Evolutionary conservation across 352 stramenopile genomes (phyloP), one percentile per base, ranked within the genome.

Genomic region (Vaucheria bursata): DNA sequence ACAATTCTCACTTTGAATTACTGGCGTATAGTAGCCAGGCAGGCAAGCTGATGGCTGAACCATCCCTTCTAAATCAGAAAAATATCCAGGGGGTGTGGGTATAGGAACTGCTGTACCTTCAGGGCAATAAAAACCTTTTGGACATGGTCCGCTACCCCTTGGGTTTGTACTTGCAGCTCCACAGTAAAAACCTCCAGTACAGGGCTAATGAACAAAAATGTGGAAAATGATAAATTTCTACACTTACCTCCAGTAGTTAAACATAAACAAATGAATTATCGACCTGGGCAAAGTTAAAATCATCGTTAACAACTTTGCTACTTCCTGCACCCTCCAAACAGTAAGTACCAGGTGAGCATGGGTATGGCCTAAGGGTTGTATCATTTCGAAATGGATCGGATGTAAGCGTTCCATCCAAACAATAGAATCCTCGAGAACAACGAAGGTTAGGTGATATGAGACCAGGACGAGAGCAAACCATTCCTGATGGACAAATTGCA

Each of bases 371-470:
- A 37, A 97, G 79, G 0, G 93, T 93, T 34, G 94, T 98, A 83
- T 98, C 94, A 83, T 98, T 98, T 37, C 94, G 87, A 76, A 97
- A 97, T 0, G 90, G 90, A 77, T 98, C 94, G 34, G 91, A 90
- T 0, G 94, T 98, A 0, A 91, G 85, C 3, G 93, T 97, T 32
- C 94, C 94, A 85, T 95, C 91, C 45, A 88, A 86, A 80, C 95
- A 98, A 85, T 95, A 98, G 74, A 97, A 97, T 0, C 95, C 77
- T 74, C 89, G 86, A 0, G 95, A 93, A 79, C 95, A 98, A n/a
- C 89, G 80, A 69, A 89, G 89, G 83, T 97, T 97, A 1, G 94
- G 93, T 4, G 88, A 91, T 0, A 86, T 77, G 0, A 98, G 87
- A 0, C 86, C 85, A 33, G 85, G 79, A 68, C 89, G 92, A 70